Percentiles rank a stretch among this genome's conserved stretches.
Evolutionary conservation across 2,329 filamentous ascomycete species (phyloP).

Genomic region (Xylaria multiplex): DNA sequence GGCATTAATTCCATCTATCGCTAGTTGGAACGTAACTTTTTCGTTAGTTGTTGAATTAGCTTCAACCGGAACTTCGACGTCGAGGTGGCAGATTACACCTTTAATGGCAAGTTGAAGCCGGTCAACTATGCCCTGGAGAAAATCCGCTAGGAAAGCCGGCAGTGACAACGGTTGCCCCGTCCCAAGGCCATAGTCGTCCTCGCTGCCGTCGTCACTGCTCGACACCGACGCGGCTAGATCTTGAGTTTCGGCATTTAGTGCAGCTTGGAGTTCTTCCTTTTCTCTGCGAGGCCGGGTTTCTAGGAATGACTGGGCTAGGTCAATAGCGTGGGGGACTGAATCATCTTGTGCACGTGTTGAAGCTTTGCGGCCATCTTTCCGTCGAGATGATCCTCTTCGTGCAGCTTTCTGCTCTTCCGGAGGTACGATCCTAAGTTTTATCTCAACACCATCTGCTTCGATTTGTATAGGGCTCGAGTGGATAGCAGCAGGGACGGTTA

Average conservation of each 20-base stretch:
- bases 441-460: constrained; percentile 82
- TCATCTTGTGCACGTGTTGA: constrained; percentile 44
- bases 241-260: constrained; percentile 70
- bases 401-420: constrained; percentile 51
- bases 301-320: constrained; percentile 82
- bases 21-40: constrained; percentile 71
- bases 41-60: constrained; percentile 59
- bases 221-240: constrained; percentile 69
- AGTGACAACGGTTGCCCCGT: constrained; percentile 76
- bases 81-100: constrained; percentile 72
- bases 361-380: constrained; percentile 42
- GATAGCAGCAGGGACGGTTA: constrained; percentile 89
- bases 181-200: constrained; percentile 70
- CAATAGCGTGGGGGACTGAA: constrained; percentile 74
- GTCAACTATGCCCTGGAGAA: constrained; percentile 79
- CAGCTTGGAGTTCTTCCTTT: constrained; percentile 74
- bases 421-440: constrained; percentile 68
- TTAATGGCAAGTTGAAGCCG: constrained; percentile 73
- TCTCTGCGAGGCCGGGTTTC: constrained; percentile 74
- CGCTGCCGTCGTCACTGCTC: constrained; percentile 69
- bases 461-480: constrained; percentile 84
- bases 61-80: constrained; percentile 67
- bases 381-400: constrained; percentile 40
- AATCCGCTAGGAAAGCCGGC: constrained; percentile 75
- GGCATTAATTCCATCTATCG: constrained; percentile 71